Conservation (phyloP, 2,329 filamentous ascomycete species). For the Neofusicoccum parvum region DNA sequence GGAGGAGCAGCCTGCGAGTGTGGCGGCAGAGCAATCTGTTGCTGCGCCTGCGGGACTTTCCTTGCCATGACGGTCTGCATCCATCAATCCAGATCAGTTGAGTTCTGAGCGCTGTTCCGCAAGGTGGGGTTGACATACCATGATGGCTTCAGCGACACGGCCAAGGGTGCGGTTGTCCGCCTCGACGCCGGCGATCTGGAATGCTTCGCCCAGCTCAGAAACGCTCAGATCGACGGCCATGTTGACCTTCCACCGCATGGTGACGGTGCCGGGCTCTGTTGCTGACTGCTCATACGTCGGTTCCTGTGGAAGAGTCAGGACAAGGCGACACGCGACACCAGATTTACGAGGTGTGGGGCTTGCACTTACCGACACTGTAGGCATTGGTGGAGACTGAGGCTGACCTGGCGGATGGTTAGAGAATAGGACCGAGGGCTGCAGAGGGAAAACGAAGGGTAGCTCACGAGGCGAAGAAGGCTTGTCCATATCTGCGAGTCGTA, state of each 20-base stretch:
- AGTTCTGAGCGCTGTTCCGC: too few relatives aligned
- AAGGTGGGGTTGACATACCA: neutral
- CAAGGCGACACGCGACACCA: neutral
- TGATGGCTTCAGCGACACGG: neutral
- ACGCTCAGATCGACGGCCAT: neutral
- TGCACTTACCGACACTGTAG: neutral
- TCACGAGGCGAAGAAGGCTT: neutral
- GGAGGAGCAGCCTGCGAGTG: too few relatives aligned
- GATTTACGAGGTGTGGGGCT: neutral
- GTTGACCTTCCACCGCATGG: neutral
- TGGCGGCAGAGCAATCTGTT: too few relatives aligned
- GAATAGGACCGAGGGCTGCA: neutral
- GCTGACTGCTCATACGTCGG: neutral
- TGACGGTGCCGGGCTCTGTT: neutral
- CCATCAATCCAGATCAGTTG: too few relatives aligned
- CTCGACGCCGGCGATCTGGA: neutral
- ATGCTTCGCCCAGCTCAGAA: neutral
- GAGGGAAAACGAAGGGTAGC: neutral
- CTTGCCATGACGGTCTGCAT: too few relatives aligned
- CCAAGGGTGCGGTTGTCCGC: neutral
- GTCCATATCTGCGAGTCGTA: neutral
- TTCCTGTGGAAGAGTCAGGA: neutral
- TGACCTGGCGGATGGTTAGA: neutral
- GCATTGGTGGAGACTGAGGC: neutral
- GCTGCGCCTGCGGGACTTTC: too few relatives aligned